Percentiles rank a stretch among this genome's conserved stretches.
These are phyloP conservation scores for Stephanodiscus minutulus DNA, from an alignment of 108 stramenopile species.

Conservation along the genomic window DNA sequence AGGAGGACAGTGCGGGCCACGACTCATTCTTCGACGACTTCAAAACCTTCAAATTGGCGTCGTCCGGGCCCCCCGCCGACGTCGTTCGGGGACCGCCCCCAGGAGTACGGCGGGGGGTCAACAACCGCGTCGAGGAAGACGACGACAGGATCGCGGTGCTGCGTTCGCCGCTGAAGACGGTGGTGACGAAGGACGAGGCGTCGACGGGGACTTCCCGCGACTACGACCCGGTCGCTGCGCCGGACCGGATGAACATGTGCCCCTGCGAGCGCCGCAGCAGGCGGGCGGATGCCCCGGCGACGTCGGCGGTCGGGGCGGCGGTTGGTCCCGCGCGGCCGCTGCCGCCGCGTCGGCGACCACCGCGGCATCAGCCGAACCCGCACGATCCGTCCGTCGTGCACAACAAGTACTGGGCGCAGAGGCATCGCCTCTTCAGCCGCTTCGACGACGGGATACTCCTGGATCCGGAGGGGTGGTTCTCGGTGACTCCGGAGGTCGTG, in stretches of 20 bases:
- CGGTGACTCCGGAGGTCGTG: constrained; percentile 95
- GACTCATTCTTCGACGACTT: constrained; percentile 54
- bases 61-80: constrained; percentile 6
- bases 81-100: not conserved
- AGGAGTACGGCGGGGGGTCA: too few species aligned
- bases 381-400: constrained; percentile 73
- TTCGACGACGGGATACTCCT: constrained; percentile 91
- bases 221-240: not conserved
- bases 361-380: constrained; percentile 59
- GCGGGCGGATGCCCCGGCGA: constrained; percentile 23
- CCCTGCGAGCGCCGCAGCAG: constrained; percentile 38
- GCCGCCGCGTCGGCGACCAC: not conserved
- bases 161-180: constrained; percentile 47
- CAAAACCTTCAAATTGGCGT: constrained; percentile 32
- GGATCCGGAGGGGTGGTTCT: constrained; percentile 96
- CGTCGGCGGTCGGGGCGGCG: too few species aligned
- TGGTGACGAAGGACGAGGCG: constrained; percentile 33
- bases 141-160: constrained; percentile 24
- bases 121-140: constrained; percentile 26
- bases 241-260: constrained; percentile 22
- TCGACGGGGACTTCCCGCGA: too few species aligned
- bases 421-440: constrained; percentile 87
- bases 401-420: constrained; percentile 95
- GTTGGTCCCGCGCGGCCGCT: too few species aligned
- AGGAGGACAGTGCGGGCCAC: constrained; percentile 25